Conservation (phyloP, 306 rosid species). For the Quercus mongolica region DNA sequence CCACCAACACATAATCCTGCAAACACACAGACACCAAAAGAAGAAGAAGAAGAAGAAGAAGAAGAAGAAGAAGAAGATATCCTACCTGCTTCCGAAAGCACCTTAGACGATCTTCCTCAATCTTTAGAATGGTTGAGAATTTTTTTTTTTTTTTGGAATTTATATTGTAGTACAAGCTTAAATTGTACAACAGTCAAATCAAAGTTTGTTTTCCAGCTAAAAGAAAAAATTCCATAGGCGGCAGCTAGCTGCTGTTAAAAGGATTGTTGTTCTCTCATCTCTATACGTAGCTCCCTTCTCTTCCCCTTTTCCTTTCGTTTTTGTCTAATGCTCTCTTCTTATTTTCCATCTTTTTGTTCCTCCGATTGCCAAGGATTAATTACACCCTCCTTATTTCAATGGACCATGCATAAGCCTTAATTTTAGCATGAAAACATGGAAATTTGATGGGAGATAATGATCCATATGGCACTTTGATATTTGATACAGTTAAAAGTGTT, state of each 20-base stretch:
- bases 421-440: constrained; percentile 46
- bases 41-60: too few relatives aligned
- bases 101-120: not conserved
- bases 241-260: not conserved
- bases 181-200: constrained; percentile 1
- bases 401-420: constrained; percentile 33
- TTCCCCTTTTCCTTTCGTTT: not conserved
- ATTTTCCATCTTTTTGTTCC: constrained; percentile 12
- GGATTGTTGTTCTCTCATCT: not conserved
- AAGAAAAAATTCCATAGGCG: constrained; percentile 1
- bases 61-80: not conserved
- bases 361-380: constrained; percentile 15
- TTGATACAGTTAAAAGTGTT: constrained; percentile 1
- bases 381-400: constrained; percentile 17
- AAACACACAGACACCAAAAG: not conserved
- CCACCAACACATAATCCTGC: too few relatives aligned
- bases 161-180: not conserved
- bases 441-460: constrained; percentile 18
- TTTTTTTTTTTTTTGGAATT: not conserved
- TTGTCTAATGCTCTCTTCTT: not conserved
- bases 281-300: not conserved
- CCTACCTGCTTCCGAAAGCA: constrained; percentile 18
- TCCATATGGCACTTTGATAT: constrained; percentile 3
- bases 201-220: constrained; percentile 1
- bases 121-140: too few relatives aligned